phyloP scores from a whole-genome alignment of 805 yeast species.

The Ogataea paraovalis region DNA sequence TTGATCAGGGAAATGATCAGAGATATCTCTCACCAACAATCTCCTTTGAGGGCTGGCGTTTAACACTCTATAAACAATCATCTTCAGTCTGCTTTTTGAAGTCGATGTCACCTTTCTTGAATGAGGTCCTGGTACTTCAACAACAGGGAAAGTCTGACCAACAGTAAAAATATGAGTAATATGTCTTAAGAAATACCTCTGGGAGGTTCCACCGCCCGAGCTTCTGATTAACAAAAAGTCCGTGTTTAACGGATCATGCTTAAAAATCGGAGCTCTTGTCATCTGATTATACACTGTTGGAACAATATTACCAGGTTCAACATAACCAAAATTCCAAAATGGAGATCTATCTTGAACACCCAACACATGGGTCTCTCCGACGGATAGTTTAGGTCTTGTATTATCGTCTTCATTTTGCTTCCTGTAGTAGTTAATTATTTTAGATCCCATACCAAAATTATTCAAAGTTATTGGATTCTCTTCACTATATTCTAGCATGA shows the following conservation, averaged over 20 bases:
- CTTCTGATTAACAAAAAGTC: constrained; percentile 81
- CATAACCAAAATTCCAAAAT: constrained; percentile 97
- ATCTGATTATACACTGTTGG: constrained; percentile 92
- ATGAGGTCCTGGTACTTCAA: constrained; percentile 96
- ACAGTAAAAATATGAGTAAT: constrained; percentile 77
- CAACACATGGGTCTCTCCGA: constrained; percentile 93
- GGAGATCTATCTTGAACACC: constrained; percentile 97
- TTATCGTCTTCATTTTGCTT: constrained; percentile 77
- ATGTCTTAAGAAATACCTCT: constrained; percentile 62
- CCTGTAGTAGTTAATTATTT: constrained; percentile 87
- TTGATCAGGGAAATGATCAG: constrained; percentile 93
- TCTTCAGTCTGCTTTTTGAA: constrained; percentile 82
- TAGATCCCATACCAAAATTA: constrained; percentile 94
- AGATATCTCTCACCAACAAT: constrained; percentile 79
- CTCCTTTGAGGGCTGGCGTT: constrained; percentile 71
- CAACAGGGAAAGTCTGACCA: constrained; percentile 90
- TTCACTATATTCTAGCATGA: constrained; percentile 85
- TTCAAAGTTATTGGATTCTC: constrained; percentile 79
- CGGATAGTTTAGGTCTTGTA: constrained; percentile 77
- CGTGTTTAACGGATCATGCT: constrained; percentile 72
- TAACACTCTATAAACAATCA: constrained; percentile 87
- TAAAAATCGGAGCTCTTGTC: constrained; percentile 88
- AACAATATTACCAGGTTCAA: constrained; percentile 88
- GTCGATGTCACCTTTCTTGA: constrained; percentile 94
- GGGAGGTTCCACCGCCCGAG: constrained; percentile 69